Percentiles rank a stretch among this genome's conserved stretches.
phyloP scores from a whole-genome alignment of 2,329 filamentous ascomycete genomes.

The Sporothrix luriei region DNA sequence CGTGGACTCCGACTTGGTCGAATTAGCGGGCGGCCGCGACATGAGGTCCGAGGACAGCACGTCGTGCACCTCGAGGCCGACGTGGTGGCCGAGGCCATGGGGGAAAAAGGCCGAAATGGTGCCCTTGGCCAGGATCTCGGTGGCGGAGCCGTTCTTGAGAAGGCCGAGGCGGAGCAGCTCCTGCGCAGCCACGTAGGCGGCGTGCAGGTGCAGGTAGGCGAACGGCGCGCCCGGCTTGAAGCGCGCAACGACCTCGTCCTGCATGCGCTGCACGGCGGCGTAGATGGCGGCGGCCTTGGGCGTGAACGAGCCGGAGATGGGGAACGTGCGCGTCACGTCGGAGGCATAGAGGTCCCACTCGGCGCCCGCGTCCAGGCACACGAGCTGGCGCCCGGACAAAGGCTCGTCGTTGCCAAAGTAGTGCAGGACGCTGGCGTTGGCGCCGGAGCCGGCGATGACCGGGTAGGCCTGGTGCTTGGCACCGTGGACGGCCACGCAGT shows the following conservation, averaged over 20 bases:
- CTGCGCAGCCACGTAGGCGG: conserved; percentile 70
- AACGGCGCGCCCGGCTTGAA: conserved; percentile 71
- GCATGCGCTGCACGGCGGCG: conserved; percentile 77
- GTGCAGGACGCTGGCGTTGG: conserved; percentile 83
- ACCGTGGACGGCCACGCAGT: conserved; percentile 67
- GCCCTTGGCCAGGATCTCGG: conserved; percentile 57
- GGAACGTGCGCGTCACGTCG: conserved; percentile 87
- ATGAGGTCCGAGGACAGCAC: conserved; percentile 51
- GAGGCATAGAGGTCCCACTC: conserved; percentile 86
- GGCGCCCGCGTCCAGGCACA: conserved; percentile 85
- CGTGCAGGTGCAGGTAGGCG: conserved; percentile 71
- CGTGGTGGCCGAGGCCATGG: conserved; percentile 66
- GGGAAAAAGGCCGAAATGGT: conserved; percentile 66
- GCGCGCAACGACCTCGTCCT: conserved; percentile 69
- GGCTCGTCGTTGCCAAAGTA: conserved; percentile 79
- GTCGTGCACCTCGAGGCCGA: conserved; percentile 68
- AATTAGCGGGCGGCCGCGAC: conserved; percentile 30
- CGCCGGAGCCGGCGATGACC: conserved; percentile 81
- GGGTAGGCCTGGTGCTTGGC: conserved; percentile 81
- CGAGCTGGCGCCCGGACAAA: conserved; percentile 68
- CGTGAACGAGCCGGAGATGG: conserved; percentile 69
- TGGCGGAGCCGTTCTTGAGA: conserved; percentile 61
- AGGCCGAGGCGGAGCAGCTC: conserved; percentile 74
- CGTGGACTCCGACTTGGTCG: background rate
- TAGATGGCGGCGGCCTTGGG: conserved; percentile 73